A percentile compares a stretch with the other conserved stretches of the same genome.
Conservation (phyloP, 164 flowering plant species). For the Tinospora cordifolia region DNA sequence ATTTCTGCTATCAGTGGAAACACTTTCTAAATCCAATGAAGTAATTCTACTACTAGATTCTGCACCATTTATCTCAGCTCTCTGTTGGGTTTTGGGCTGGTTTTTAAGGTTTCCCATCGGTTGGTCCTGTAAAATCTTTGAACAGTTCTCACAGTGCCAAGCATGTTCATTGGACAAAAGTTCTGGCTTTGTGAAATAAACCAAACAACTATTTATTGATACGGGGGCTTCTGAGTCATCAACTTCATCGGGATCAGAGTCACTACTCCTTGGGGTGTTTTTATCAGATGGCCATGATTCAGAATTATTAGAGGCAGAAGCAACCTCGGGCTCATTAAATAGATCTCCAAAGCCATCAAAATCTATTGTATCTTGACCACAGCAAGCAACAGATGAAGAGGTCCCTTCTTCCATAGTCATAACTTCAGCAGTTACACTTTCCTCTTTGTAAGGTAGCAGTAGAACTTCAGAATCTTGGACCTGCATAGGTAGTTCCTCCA, state of each 20-base stretch:
- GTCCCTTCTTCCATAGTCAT: constrained; percentile 32
- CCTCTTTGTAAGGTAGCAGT: constrained; percentile 65
- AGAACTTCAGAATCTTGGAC: constrained; percentile 54
- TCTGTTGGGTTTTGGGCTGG: constrained; percentile 12
- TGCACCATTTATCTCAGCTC: constrained; percentile 20
- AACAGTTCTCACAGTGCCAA: constrained; percentile 87
- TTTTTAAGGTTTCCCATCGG: constrained; percentile 22
- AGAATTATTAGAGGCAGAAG: constrained; percentile 21
- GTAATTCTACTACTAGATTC: constrained; percentile 14
- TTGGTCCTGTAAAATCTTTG: constrained; percentile 37
- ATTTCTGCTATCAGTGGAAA: constrained; percentile 9
- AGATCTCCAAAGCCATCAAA: constrained; percentile 79
- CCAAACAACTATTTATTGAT: constrained; percentile 75
- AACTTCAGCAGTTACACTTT: constrained; percentile 18
- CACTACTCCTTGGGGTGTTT: constrained; percentile 39
- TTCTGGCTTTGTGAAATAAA: constrained; percentile 67
- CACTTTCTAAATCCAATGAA: constrained; percentile 9
- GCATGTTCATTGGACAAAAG: constrained; percentile 76
- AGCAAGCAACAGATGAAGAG: constrained; percentile 33
- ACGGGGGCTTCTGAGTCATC: constrained; percentile 72
- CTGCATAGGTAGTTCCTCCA: constrained; percentile 36
- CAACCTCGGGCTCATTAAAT: constrained; percentile 74
- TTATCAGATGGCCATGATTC: constrained; percentile 26
- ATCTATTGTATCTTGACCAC: constrained; percentile 39
- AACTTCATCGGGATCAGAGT: constrained; percentile 85